phyloP scores from a whole-genome alignment of 108 stramenopile species.

The Chaetoceros tenuissimus region DNA sequence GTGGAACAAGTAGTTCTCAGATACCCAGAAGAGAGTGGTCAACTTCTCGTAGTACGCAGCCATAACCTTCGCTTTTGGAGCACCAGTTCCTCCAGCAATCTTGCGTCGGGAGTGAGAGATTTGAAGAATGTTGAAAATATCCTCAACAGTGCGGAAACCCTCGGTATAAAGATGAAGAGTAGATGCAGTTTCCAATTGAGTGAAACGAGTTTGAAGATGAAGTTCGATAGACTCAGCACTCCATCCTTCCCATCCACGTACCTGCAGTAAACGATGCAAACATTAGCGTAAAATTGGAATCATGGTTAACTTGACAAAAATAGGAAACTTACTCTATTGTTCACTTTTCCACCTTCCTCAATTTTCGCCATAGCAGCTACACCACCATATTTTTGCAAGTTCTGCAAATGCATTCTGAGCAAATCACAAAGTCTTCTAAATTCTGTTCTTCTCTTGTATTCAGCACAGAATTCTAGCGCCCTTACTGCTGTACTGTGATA shows the following conservation, averaged over 20 bases:
- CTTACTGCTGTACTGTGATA: conserved; percentile 84
- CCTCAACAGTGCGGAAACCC: conserved; percentile 97
- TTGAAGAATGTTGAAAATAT: conserved; percentile 95
- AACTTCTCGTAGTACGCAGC: conserved; percentile 97
- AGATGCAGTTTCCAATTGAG: conserved; percentile 91
- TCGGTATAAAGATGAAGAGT: conserved; percentile 93
- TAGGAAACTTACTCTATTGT: conserved; percentile 54
- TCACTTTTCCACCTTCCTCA: conserved; percentile 43
- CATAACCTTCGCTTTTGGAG: conserved; percentile 94
- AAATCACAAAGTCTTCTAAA: conserved; percentile 93
- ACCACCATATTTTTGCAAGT: conserved; percentile 85
- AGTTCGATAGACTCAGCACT: conserved; percentile 86
- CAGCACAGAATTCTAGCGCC: conserved; percentile 86
- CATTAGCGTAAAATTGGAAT: neutral
- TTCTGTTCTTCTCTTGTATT: conserved; percentile 84
- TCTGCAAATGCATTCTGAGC: conserved; percentile 89
- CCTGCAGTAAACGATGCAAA: conserved; percentile 19
- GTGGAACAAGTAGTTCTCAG: conserved; percentile 95
- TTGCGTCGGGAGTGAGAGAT: conserved; percentile 73
- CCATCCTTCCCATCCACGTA: conserved; percentile 95
- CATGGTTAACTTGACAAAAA: neutral
- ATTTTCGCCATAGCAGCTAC: conserved; percentile 18
- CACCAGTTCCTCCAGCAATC: conserved; percentile 40
- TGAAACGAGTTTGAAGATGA: conserved; percentile 94
- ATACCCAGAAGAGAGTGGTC: conserved; percentile 94